Evolutionary conservation across 169 alveolate genomes (phyloP).

Genomic region (Eimeria falciformis): DNA sequence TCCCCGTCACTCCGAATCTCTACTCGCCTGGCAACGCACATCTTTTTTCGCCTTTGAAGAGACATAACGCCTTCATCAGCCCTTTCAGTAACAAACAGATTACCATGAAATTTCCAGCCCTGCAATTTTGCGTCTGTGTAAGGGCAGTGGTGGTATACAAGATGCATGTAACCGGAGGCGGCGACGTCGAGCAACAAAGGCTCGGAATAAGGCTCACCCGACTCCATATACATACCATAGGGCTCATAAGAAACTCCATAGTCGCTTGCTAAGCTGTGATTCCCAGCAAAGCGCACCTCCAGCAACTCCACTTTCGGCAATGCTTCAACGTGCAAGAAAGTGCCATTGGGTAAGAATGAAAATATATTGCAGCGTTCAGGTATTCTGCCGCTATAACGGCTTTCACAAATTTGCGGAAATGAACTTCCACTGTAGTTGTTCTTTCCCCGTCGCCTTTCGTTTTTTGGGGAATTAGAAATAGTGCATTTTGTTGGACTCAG

Average conservation of each 20-base stretch:
- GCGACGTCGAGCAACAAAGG: constrained; percentile 43
- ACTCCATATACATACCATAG: constrained; percentile 55
- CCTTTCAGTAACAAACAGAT: constrained; percentile 10
- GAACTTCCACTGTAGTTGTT: too few species aligned
- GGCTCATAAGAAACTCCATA: constrained; percentile 66
- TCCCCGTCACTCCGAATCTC: constrained; percentile 63
- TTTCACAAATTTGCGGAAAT: too few species aligned
- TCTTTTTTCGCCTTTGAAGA: constrained; percentile 33
- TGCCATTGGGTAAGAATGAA: background rate
- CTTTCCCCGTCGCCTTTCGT: too few species aligned
- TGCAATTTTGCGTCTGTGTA: constrained; percentile 49
- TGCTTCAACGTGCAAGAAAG: constrained; percentile 8
- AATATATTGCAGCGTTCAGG: background rate
- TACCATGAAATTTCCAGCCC: constrained; percentile 64
- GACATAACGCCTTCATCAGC: constrained; percentile 32
- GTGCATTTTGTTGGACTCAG: too few species aligned
- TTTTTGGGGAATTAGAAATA: too few species aligned
- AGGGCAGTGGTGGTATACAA: constrained; percentile 66
- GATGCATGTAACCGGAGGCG: constrained; percentile 36
- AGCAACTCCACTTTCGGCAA: constrained; percentile 61
- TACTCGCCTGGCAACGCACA: constrained; percentile 63
- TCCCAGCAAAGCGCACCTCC: constrained; percentile 57
- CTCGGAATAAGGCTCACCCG: constrained; percentile 65
- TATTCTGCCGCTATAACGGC: too few species aligned
- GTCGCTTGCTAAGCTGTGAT: constrained; percentile 63